phyloP scores from a whole-genome alignment of 2,329 filamentous ascomycete genomes.

The Cordyceps cicadae region DNA sequence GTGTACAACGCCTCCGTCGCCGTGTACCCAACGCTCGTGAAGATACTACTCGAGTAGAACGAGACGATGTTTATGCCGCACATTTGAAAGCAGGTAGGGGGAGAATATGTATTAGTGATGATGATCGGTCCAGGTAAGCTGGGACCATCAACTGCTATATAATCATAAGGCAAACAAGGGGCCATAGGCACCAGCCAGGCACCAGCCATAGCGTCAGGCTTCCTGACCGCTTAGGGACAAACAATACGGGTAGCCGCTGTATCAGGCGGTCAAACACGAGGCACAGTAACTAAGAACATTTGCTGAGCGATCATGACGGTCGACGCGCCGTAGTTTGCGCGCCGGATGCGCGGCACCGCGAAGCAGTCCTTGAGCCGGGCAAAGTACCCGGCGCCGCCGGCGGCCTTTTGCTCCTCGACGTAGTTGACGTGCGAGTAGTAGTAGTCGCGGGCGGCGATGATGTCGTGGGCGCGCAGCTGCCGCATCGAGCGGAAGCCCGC shows the following conservation, averaged over 20 bases:
- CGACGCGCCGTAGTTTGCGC: constrained; percentile 66
- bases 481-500: constrained; percentile 49
- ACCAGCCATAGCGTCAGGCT: no score
- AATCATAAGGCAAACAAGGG: no score
- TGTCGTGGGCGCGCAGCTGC: constrained; percentile 39
- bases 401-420: constrained; percentile 23
- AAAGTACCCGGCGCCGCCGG: constrained; percentile 22
- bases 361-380: constrained; percentile 45
- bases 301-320: constrained; percentile 72
- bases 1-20: constrained; percentile 39
- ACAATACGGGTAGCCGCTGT: no score
- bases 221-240: no score
- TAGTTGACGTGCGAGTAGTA: constrained; percentile 38
- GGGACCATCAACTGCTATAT: no score
- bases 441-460: constrained; percentile 50
- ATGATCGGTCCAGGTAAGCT: no score
- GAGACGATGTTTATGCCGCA: constrained; percentile 48
- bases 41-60: constrained; percentile 55
- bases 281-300: no score
- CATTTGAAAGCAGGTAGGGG: no score
- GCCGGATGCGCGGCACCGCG: constrained; percentile 56
- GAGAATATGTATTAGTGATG: no score
- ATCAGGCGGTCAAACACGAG: no score
- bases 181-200: no score
- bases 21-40: constrained; percentile 44